Evolutionary conservation across 495 filamentous ascomycete species (phyloP), one percentile per base, ranked within the genome.

Genomic region (Penicillium goetzii): DNA sequence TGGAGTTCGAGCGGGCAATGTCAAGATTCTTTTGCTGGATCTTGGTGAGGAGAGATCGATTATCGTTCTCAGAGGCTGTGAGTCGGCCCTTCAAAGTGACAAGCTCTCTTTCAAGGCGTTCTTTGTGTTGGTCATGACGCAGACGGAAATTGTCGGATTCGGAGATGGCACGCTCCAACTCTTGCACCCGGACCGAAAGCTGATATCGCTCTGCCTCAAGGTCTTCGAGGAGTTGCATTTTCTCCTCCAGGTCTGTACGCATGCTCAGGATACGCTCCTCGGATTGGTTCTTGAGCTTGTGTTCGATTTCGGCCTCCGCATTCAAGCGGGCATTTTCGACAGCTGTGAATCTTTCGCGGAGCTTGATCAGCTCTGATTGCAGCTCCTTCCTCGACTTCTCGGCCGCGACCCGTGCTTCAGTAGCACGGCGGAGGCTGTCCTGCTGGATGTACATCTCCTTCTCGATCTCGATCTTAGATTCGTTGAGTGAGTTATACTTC

Each of bases 381-480:
- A 94, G 86, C 21, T 96, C 92, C 68, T 97, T 94, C 3, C 93
- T 92, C 60, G 95, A 91, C 52, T 88, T 85, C 68, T 99, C 96
- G 4, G 90, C 91, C 21, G 84, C 81, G 11, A 88, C 78, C 12
- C 92, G 85, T 32, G 89, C 89, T 75, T 96, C 92, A 43, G 90
- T 90, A 10, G 93, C 90, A 21, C 95, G 90, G 23, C 95, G 90
- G 50, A 97, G 86, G 15, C 90, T 90, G 72, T 99, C 95, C 74
- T 97, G 93, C 68, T 98, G 95, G n/a, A 90, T 87, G 72, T 97
- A 98, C 76, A 99, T 92, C 74, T 98, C 96, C 75, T 97, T 97
- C 73, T 99, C 95, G 58, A 99, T 97, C 41, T 84, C 95, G 67
- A 97, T 97, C 76, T 99, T 99, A 6, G 93, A 89, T 40, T 97